Evolutionary conservation across 2,329 filamentous ascomycete genomes (phyloP).

Genomic region (Bipolaris victoriae): DNA sequence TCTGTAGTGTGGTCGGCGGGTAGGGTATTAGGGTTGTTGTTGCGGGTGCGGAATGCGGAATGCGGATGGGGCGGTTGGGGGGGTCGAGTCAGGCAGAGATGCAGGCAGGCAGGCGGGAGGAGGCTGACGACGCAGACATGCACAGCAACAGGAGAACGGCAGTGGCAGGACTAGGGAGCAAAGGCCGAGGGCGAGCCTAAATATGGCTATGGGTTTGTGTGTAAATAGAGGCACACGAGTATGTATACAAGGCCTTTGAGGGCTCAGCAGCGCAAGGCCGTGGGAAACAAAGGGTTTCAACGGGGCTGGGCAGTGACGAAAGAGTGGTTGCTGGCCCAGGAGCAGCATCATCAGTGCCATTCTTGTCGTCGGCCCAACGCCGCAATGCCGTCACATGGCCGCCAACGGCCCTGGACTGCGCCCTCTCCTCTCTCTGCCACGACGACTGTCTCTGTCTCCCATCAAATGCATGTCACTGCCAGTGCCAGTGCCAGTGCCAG

Average conservation of each 20-base stretch:
- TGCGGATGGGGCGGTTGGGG: constrained; percentile 17
- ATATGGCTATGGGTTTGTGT: not conserved
- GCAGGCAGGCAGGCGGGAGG: not conserved
- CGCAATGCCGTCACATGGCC: constrained; percentile 7
- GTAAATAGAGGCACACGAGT: too few species aligned
- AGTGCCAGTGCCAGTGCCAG: too few species aligned
- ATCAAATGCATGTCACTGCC: not conserved
- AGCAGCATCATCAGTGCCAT: not conserved
- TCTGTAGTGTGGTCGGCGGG: not conserved
- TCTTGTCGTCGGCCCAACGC: constrained; percentile 2
- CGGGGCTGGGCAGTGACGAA: constrained; percentile 11
- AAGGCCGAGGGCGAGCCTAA: not conserved
- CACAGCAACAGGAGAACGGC: not conserved
- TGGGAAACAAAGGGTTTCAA: constrained; percentile 6
- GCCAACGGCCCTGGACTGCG: constrained; percentile 3
- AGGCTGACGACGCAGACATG: not conserved
- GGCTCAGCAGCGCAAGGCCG: not conserved
- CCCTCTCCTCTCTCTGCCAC: not conserved
- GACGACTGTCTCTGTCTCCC: not conserved
- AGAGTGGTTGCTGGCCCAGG: not conserved
- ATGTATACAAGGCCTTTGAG: not conserved
- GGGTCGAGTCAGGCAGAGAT: constrained; percentile 15
- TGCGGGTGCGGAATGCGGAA: constrained; percentile 4
- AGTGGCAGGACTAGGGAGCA: too few species aligned
- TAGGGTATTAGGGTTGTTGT: not conserved